A percentile compares a stretch with the other conserved stretches of the same genome.
Conservation (phyloP, 208 protist species). For the Leishmania arabica region DNA sequence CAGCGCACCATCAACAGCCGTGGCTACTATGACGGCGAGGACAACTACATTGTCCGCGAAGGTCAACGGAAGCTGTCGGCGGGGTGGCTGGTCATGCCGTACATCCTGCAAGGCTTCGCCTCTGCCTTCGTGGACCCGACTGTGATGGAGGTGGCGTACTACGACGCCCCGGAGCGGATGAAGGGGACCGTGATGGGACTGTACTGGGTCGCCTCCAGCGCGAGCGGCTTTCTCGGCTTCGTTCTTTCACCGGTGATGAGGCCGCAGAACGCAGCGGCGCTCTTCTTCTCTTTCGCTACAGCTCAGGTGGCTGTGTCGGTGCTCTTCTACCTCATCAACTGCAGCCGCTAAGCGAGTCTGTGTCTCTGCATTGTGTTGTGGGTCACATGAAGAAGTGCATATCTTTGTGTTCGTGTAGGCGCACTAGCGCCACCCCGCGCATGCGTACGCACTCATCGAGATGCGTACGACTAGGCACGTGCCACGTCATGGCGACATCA, state of each 20-base stretch:
- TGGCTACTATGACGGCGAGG: constrained; percentile 43
- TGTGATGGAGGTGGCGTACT: constrained; percentile 70
- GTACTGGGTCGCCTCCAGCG: constrained; percentile 67
- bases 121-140: constrained; percentile 69
- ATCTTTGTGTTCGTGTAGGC: neutral
- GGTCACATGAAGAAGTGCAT: neutral
- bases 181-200: constrained; percentile 69
- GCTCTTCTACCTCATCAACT: constrained; percentile 51
- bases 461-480: neutral
- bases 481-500: neutral
- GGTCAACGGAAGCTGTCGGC: constrained; percentile 37
- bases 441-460: neutral
- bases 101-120: constrained; percentile 61
- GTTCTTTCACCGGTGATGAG: constrained; percentile 61
- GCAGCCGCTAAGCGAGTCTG: neutral
- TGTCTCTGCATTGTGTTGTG: neutral
- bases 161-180: constrained; percentile 54
- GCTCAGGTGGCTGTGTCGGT: constrained; percentile 38
- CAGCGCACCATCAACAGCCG: constrained; percentile 41
- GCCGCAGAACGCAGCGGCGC: constrained; percentile 39
- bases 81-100: constrained; percentile 57
- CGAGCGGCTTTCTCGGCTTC: constrained; percentile 66
- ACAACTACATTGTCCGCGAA: constrained; percentile 41
- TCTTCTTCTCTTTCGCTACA: constrained; percentile 55
- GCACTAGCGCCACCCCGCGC: neutral